Percentiles rank a stretch among this genome's conserved stretches.
Evolutionary conservation across 202 grass and related monocot genomes (phyloP).

Genomic region (Setaria viridis): DNA sequence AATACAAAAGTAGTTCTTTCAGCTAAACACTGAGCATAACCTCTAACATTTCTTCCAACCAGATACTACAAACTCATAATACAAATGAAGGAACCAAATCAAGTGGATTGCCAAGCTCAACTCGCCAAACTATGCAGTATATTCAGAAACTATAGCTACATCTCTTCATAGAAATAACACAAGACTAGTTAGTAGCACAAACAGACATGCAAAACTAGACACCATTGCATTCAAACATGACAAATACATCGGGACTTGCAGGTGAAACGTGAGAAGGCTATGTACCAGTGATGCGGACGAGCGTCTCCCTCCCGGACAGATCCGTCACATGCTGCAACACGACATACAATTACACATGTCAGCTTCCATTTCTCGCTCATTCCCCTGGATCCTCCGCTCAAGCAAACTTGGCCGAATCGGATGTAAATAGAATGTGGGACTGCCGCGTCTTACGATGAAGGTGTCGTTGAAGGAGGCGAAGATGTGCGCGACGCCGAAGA

Average conservation of each 20-base stretch:
- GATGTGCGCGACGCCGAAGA: constrained; percentile 80
- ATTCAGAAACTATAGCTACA: not conserved
- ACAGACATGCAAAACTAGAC: not conserved
- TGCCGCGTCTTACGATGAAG: constrained; percentile 58
- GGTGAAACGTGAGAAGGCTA: not conserved
- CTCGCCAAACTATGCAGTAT: not conserved
- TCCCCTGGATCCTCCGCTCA: not conserved
- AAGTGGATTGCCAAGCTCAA: not conserved
- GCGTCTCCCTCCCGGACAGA: constrained; percentile 80
- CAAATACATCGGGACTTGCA: not conserved
- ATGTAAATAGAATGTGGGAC: not conserved
- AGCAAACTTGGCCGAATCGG: not conserved
- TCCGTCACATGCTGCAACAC: constrained; percentile 75
- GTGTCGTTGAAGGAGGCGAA: constrained; percentile 89
- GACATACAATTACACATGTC: not conserved
- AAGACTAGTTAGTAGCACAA: not conserved
- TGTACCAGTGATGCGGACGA: constrained; percentile 79
- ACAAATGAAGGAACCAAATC: not conserved
- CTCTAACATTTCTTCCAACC: not conserved
- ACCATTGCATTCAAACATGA: not conserved
- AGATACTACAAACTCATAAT: not conserved
- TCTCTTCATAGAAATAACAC: not conserved
- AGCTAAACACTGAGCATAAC: not conserved
- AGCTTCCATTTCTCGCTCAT: not conserved
- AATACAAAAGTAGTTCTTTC: not conserved